Evolutionary conservation across 768 basidiomycete species (phyloP).

Genomic region (Suillus variegatus): DNA sequence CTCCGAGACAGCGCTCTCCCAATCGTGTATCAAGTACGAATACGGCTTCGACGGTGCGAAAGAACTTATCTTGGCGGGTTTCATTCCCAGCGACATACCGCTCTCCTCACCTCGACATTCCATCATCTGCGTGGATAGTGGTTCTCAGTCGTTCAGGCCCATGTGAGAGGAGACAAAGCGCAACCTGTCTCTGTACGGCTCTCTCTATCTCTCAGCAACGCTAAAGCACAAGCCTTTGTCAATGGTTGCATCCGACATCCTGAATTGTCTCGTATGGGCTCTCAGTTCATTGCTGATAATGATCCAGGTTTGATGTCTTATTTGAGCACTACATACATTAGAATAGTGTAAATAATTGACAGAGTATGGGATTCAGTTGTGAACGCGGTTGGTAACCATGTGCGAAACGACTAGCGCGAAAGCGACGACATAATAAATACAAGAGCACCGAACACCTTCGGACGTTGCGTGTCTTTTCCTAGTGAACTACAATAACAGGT

Average conservation of each 20-base stretch:
- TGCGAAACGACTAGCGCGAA: too few relatives aligned
- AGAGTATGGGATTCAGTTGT: too few relatives aligned
- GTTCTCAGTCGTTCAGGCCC: constrained; percentile 8
- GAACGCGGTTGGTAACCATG: too few relatives aligned
- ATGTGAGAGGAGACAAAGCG: constrained; percentile 32
- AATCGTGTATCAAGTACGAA: constrained; percentile 24
- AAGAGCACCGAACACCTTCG: too few relatives aligned
- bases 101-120: constrained; percentile 25
- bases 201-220: constrained; percentile 29
- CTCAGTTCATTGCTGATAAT: too few relatives aligned
- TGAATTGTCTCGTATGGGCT: constrained; percentile 4
- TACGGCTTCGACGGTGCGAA: constrained; percentile 24
- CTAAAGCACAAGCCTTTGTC: constrained; percentile 29
- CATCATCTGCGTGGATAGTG: constrained; percentile 17
- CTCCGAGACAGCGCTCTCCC: constrained; percentile 16
- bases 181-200: constrained; percentile 28
- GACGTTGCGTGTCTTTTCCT: too few relatives aligned
- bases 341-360: too few relatives aligned
- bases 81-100: constrained; percentile 29
- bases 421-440: too few relatives aligned
- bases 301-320: too few relatives aligned
- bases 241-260: constrained; percentile 34
- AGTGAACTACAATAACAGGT: too few relatives aligned
- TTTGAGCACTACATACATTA: too few relatives aligned
- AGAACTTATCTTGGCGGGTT: constrained; percentile 32